Conservation (phyloP, 148 eudicot genomes). For the Selenicereus undatus region DNA sequence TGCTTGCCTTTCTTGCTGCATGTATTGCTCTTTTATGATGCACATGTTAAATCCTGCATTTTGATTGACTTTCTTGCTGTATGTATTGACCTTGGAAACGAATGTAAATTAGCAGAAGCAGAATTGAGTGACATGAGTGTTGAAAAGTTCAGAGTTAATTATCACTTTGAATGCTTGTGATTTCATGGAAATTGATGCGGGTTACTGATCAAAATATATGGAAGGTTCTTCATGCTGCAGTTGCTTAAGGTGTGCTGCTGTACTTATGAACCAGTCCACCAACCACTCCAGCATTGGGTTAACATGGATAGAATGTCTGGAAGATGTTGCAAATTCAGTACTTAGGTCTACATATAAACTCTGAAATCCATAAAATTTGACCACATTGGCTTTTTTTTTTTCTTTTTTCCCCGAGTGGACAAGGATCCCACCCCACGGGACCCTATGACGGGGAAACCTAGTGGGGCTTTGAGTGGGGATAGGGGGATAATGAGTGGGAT, state of each 20-base stretch:
- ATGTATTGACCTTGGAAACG: neutral
- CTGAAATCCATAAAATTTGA: neutral
- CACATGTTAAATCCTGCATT: slow-evolving; percentile 1
- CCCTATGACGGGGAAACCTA: no score
- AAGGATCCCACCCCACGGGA: no score
- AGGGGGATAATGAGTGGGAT: no score
- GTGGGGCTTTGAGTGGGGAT: no score
- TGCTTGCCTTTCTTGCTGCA: neutral
- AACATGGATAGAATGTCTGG: neutral
- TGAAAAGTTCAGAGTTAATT: neutral
- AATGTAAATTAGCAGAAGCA: neutral
- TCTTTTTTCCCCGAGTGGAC: no score
- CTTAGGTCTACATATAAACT: neutral
- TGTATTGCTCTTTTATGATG: no score
- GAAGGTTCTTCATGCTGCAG: neutral
- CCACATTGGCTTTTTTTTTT: neutral
- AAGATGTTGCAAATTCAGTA: neutral
- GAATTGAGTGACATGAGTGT: neutral
- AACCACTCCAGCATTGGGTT: neutral
- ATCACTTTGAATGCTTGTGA: neutral
- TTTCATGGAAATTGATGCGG: neutral
- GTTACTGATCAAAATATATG: neutral
- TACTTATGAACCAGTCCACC: no score
- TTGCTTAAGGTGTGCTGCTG: neutral
- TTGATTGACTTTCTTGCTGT: neutral